Conservation (phyloP, 257 asterid genomes). For the Solanum arcanum region DNA sequence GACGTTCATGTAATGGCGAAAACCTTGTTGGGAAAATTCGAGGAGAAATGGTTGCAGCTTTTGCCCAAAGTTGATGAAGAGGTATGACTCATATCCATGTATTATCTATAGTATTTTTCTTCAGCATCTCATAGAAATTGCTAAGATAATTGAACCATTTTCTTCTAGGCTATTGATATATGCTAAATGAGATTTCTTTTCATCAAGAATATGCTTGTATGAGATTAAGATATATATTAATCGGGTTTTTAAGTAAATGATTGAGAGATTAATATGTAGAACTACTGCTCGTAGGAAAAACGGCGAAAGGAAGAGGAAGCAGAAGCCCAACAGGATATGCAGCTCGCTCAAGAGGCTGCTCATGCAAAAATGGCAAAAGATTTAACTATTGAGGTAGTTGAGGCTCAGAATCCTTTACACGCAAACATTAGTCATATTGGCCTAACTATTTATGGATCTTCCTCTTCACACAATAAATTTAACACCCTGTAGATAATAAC, state of each 20-base stretch:
- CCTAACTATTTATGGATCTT: background rate
- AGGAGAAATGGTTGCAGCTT: constrained; percentile 82
- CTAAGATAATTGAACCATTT: background rate
- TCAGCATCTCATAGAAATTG: background rate
- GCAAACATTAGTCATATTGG: background rate
- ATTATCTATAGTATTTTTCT: background rate
- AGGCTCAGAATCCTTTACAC: background rate
- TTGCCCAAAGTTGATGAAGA: constrained; percentile 92
- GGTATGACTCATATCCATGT: constrained; percentile 27
- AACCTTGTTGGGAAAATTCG: constrained; percentile 69
- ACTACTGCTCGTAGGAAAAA: constrained; percentile 39
- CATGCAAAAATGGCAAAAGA: constrained; percentile 71
- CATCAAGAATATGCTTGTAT: background rate
- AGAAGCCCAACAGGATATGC: constrained; percentile 44
- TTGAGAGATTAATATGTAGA: constrained; percentile 1
- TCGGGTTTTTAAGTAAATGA: background rate
- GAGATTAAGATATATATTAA: background rate
- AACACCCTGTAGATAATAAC: background rate
- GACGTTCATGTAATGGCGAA: constrained; percentile 88
- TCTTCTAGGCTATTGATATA: background rate
- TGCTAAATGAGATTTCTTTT: background rate
- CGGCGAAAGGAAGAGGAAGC: constrained; percentile 72
- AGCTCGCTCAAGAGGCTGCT: constrained; percentile 66
- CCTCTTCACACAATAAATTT: background rate
- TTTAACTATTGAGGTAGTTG: constrained; percentile 43